These are phyloP conservation scores for Eucalyptus cloeziana DNA, from an alignment of 345 rosid genomes.

Conservation along the genomic window DNA sequence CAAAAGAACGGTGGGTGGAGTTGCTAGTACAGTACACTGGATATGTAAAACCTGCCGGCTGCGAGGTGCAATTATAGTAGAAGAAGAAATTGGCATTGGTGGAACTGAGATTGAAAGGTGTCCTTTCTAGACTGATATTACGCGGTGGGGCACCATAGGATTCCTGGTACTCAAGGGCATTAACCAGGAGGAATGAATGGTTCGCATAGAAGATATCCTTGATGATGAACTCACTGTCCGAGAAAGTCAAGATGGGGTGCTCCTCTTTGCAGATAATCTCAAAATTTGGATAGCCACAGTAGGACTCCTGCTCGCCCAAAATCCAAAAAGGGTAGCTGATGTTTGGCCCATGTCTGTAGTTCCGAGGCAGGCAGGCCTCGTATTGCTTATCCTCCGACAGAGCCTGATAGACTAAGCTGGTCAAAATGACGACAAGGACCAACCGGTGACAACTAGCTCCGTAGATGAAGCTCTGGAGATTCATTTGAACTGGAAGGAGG, in stretches of 20 bases:
- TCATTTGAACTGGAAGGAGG: not conserved
- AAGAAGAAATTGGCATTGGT: slow-evolving; percentile 11
- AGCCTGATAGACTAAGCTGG: not conserved
- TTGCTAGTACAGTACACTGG: too few relatives aligned
- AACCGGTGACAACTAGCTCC: slow-evolving; percentile 11
- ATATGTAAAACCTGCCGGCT: not conserved
- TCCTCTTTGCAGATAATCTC: not conserved
- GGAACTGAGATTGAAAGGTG: slow-evolving; percentile 27
- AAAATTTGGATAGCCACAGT: not conserved
- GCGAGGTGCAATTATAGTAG: slow-evolving; percentile 28
- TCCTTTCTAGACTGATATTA: slow-evolving; percentile 25
- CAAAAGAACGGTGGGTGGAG: too few relatives aligned
- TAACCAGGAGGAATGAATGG: not conserved
- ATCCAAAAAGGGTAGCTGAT: slow-evolving; percentile 10
- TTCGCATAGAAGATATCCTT: not conserved
- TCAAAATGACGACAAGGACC: slow-evolving; percentile 10
- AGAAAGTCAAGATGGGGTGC: not conserved
- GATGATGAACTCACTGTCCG: not conserved
- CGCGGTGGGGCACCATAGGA: not conserved
- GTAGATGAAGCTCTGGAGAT: not conserved
- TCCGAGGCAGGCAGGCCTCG: not conserved
- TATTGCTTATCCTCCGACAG: not conserved
- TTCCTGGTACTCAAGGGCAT: not conserved
- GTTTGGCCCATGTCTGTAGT: not conserved
- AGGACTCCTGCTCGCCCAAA: not conserved